Percentiles rank a stretch among this genome's conserved stretches.
Conservation (phyloP, 2,329 filamentous ascomycete genomes). For the Dactylellina haptotyla region DNA sequence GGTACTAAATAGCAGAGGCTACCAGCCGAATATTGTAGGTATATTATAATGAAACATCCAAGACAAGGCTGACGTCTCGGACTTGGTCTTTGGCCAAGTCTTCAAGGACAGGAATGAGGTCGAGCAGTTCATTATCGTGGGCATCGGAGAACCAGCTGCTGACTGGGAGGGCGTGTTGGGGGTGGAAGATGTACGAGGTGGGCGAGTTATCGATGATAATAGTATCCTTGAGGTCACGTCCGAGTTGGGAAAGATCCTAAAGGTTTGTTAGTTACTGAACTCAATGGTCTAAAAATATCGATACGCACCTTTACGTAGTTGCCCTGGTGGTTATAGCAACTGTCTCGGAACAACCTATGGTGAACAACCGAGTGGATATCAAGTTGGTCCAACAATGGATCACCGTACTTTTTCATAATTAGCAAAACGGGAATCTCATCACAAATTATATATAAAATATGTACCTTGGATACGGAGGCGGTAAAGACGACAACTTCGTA, state of each 20-base stretch:
- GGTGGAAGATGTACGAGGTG: constrained; percentile 99
- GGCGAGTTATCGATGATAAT: constrained; percentile 99
- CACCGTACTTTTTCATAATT: constrained; percentile 75
- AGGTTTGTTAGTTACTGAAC: constrained; percentile 22
- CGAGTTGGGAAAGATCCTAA: constrained; percentile 91
- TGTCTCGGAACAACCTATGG: constrained; percentile 94
- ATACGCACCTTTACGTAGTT: constrained; percentile 87
- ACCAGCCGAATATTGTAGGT: constrained; percentile 16
- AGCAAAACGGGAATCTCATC: too few relatives aligned
- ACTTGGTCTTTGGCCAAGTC: constrained; percentile 90
- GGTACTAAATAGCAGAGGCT: constrained; percentile 30
- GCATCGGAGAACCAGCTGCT: constrained; percentile 99
- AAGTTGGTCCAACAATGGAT: constrained; percentile 92
- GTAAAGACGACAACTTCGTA: constrained; percentile 99
- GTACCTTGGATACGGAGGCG: constrained; percentile 94
- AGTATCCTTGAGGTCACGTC: constrained; percentile 92
- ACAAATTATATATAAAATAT: constrained; percentile 26
- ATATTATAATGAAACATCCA: constrained; percentile 79
- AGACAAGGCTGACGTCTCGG: constrained; percentile 93
- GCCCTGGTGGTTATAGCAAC: constrained; percentile 98
- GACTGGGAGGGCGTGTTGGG: constrained; percentile 97
- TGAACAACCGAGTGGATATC: constrained; percentile 98
- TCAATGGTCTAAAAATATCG: constrained; percentile 10
- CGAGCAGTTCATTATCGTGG: constrained; percentile 97
- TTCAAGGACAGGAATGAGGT: constrained; percentile 97